These are phyloP conservation scores for Bruguiera parviflora DNA, from an alignment of 345 rosid genomes.

Conservation along the genomic window DNA sequence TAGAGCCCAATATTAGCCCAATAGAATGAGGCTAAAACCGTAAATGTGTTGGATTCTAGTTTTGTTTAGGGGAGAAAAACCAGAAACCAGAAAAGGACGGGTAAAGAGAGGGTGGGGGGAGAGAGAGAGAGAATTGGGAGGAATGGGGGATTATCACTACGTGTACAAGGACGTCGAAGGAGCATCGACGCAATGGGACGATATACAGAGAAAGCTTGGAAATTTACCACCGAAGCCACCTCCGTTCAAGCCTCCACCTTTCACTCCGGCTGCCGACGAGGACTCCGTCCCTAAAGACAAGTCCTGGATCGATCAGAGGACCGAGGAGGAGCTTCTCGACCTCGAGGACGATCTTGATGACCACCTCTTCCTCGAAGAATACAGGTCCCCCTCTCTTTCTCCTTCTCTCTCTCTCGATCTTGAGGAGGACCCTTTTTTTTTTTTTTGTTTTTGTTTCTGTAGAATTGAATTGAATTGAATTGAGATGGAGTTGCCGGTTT, in stretches of 20 bases:
- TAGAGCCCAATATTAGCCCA: too few species aligned
- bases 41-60: too few species aligned
- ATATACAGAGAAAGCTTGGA: slow-evolving; percentile 91
- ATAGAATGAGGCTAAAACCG: too few species aligned
- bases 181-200: slow-evolving; percentile 98
- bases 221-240: slow-evolving; percentile 82
- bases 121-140: too few species aligned
- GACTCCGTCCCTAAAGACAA: slow-evolving; percentile 69
- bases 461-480: neutral
- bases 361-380: slow-evolving; percentile 83
- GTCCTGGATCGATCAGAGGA: slow-evolving; percentile 68
- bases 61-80: neutral
- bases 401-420: neutral
- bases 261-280: slow-evolving; percentile 62
- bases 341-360: slow-evolving; percentile 88
- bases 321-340: slow-evolving; percentile 80
- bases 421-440: neutral
- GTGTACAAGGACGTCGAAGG: slow-evolving; percentile 95
- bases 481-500: neutral
- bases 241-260: slow-evolving; percentile 78
- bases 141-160: slow-evolving; percentile 91
- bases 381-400: slow-evolving; percentile 45
- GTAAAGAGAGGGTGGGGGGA: neutral
- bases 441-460: neutral
- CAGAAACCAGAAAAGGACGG: neutral